Percentiles rank a stretch among this genome's conserved stretches.
These are phyloP conservation scores for Russula vinacea DNA, from an alignment of 768 basidiomycete species.

Conservation along the genomic window DNA sequence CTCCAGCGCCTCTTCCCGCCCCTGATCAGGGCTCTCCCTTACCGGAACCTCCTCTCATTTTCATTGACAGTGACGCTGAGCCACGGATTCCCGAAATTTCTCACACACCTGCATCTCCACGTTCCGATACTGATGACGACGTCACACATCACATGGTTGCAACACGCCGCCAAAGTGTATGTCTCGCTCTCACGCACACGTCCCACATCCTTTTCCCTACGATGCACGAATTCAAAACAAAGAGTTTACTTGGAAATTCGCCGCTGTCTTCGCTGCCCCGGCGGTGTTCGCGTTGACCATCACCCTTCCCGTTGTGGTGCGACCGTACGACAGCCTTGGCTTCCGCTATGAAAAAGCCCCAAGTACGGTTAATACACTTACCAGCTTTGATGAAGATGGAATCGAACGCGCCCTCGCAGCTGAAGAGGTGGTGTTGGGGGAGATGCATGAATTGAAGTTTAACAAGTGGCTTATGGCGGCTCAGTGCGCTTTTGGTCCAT, in stretches of 20 bases:
- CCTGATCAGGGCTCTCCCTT: conserved; percentile 8
- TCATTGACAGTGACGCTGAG: conserved; percentile 28
- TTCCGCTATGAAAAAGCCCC: conserved; percentile 43
- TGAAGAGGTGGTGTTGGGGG: conserved; percentile 69
- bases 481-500: conserved; percentile 79
- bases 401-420: conserved; percentile 66
- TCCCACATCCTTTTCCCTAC: conserved; percentile 81
- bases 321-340: conserved; percentile 43
- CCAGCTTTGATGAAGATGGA: conserved; percentile 76
- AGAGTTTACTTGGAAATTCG: conserved; percentile 69
- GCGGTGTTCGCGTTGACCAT: conserved; percentile 82
- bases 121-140: conserved; percentile 46
- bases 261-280: conserved; percentile 78
- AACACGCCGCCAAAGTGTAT: conserved; percentile 41
- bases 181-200: conserved; percentile 40
- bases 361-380: conserved; percentile 46
- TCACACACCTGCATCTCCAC: conserved; percentile 50
- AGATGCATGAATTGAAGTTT: conserved; percentile 60
- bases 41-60: conserved; percentile 20
- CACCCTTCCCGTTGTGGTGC: conserved; percentile 87
- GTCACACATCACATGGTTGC: conserved; percentile 48
- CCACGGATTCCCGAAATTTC: conserved; percentile 48
- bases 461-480: conserved; percentile 82
- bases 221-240: conserved; percentile 65
- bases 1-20: conserved; percentile 35